These are phyloP conservation scores for Penicillium verrucosum DNA, from an alignment of 2,329 filamentous ascomycete genomes.

Conservation along the genomic window DNA sequence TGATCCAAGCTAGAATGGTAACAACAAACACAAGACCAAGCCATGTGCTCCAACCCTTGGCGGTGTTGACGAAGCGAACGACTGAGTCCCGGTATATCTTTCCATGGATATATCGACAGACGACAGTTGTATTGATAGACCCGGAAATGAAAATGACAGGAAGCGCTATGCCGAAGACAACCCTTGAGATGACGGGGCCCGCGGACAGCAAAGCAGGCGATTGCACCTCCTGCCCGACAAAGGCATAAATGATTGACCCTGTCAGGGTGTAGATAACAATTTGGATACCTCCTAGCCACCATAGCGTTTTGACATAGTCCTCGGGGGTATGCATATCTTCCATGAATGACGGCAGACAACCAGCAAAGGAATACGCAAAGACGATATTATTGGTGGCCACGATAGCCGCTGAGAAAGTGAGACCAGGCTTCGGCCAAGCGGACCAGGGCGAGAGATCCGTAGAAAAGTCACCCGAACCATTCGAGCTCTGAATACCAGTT, in stretches of 20 bases:
- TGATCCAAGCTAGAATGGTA: constrained; percentile 15
- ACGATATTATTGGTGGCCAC: constrained; percentile 8
- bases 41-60: constrained; percentile 17
- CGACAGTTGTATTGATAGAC: constrained; percentile 17
- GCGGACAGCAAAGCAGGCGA: constrained; percentile 6
- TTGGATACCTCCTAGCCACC: constrained; percentile 8
- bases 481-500: constrained; percentile 25
- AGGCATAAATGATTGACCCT: constrained; percentile 7
- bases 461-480: constrained; percentile 16
- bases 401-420: constrained; percentile 6
- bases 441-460: constrained; percentile 8
- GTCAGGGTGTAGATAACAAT: constrained; percentile 4
- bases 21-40: constrained; percentile 7
- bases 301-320: constrained; percentile 5
- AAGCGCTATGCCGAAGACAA: constrained; percentile 7
- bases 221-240: constrained; percentile 8
- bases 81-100: constrained; percentile 12
- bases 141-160: constrained; percentile 16
- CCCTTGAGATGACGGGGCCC: constrained; percentile 2
- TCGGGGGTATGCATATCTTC: constrained; percentile 8
- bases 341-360: constrained; percentile 4
- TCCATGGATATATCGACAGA: constrained; percentile 18
- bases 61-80: constrained; percentile 14
- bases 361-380: constrained; percentile 6
- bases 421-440: constrained; percentile 8